A percentile compares a stretch with the other conserved stretches of the same genome.
Evolutionary conservation across 495 filamentous ascomycete genomes (phyloP).

Genomic region (Xylaria grammica): DNA sequence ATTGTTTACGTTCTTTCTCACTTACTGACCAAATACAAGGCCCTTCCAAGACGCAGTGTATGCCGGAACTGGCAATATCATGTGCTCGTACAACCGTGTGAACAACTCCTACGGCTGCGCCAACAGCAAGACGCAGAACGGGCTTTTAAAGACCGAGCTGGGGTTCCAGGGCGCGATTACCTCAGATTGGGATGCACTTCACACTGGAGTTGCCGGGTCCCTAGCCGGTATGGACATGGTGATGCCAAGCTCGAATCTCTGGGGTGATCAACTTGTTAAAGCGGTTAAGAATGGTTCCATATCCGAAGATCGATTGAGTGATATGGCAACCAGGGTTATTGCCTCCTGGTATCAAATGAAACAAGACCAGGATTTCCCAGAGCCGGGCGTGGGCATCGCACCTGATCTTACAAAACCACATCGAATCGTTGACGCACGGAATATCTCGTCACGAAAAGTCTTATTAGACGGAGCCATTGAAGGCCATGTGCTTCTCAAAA

Average conservation of each 20-base stretch:
- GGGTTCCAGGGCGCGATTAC: slow-evolving; percentile 61
- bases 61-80: slow-evolving; percentile 55
- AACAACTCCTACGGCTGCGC: slow-evolving; percentile 60
- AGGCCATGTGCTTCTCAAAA: slow-evolving; percentile 58
- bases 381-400: slow-evolving; percentile 36
- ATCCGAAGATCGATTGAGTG: slow-evolving; percentile 43
- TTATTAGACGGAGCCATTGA: slow-evolving; percentile 37
- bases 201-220: slow-evolving; percentile 47
- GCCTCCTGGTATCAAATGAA: slow-evolving; percentile 51
- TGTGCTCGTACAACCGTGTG: slow-evolving; percentile 65
- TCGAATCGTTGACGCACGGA: slow-evolving; percentile 42
- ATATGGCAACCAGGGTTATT: slow-evolving; percentile 50
- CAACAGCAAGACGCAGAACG: slow-evolving; percentile 56
- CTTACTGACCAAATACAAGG: slow-evolving; percentile 20
- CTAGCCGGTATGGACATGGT: slow-evolving; percentile 58
- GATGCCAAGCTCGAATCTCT: slow-evolving; percentile 51
- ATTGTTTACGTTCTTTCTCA: slow-evolving; percentile 34
- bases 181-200: slow-evolving; percentile 59
- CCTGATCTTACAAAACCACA: slow-evolving; percentile 56
- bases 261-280: slow-evolving; percentile 31
- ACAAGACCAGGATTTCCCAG: slow-evolving; percentile 45
- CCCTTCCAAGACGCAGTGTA: slow-evolving; percentile 64
- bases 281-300: slow-evolving; percentile 45
- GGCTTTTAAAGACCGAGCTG: slow-evolving; percentile 58
- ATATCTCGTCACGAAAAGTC: slow-evolving; percentile 32